Conservation (phyloP, 345 rosid species). For the Acer yangbiense region DNA sequence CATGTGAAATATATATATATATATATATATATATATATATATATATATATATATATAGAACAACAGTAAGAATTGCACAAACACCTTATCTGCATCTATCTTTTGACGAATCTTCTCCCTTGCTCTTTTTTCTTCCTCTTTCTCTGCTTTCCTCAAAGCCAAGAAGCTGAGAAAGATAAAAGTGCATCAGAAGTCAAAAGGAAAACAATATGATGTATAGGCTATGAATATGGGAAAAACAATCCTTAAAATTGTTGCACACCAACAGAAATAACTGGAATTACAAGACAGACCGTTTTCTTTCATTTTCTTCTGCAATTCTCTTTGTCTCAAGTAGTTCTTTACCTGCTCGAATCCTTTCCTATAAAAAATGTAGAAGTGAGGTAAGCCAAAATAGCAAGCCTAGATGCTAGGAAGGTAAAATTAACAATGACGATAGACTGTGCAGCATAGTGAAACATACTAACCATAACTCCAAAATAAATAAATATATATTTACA, state of each 20-base stretch:
- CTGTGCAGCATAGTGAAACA: neutral
- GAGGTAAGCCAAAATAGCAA: conserved; percentile 8
- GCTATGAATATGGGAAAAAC: conserved; percentile 10
- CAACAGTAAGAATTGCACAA: neutral
- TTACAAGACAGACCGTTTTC: conserved; percentile 56
- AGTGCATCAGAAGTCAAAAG: conserved; percentile 13
- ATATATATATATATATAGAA: neutral
- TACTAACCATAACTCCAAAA: neutral
- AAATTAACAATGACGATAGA: neutral
- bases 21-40: neutral
- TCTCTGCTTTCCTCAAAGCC: conserved; percentile 57
- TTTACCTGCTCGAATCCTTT: conserved; percentile 74
- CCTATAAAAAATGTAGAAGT: conserved; percentile 40
- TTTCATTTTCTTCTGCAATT: conserved; percentile 68
- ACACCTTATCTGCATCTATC: conserved; percentile 79
- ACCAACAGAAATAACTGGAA: neutral
- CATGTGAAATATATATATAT: neutral
- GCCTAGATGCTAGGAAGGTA: neutral
- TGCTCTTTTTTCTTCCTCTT: conserved; percentile 66
- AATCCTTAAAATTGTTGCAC: neutral
- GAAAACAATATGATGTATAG: neutral
- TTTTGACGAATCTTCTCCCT: conserved; percentile 63
- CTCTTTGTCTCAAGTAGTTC: conserved; percentile 54
- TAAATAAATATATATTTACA: neutral
- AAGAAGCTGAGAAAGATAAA: conserved; percentile 37